Percentiles rank a stretch among this genome's conserved stretches.
These are phyloP conservation scores for Cladosporium sp. DNA, from an alignment of 2,329 filamentous ascomycete genomes.

Conservation along the genomic window DNA sequence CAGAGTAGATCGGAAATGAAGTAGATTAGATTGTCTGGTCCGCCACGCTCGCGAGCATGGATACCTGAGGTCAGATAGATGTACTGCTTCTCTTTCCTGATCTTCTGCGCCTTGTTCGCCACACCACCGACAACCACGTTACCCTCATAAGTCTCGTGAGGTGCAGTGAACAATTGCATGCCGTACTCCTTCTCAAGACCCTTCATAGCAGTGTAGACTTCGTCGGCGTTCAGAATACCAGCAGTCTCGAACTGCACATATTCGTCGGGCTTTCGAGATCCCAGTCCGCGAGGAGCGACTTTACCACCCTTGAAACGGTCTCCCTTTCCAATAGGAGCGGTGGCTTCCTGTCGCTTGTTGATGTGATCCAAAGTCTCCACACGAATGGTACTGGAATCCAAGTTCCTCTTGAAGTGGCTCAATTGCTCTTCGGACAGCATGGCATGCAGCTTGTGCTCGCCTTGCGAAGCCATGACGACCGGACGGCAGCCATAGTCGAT, in stretches of 20 bases:
- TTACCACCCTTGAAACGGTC: slow-evolving; percentile 40
- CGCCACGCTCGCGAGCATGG: slow-evolving; percentile 57
- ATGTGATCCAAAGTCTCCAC: slow-evolving; percentile 16
- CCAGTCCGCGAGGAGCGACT: slow-evolving; percentile 40
- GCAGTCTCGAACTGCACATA: slow-evolving; percentile 34
- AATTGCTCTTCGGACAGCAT: slow-evolving; percentile 33
- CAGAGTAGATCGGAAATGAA: slow-evolving; percentile 55
- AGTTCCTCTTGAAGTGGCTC: slow-evolving; percentile 27
- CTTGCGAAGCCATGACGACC: slow-evolving; percentile 28
- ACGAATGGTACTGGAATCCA: slow-evolving; percentile 9
- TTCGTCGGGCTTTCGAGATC: slow-evolving; percentile 27
- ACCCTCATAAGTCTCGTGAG: slow-evolving; percentile 43
- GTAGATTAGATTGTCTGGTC: slow-evolving; percentile 54
- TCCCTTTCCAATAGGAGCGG: slow-evolving; percentile 35
- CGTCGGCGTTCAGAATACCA: slow-evolving; percentile 44
- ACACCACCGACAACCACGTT: slow-evolving; percentile 39
- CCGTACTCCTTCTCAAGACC: slow-evolving; percentile 41
- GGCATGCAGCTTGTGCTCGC: slow-evolving; percentile 32
- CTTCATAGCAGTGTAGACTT: slow-evolving; percentile 43
- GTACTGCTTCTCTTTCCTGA: slow-evolving; percentile 38
- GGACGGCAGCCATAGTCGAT: slow-evolving; percentile 34
- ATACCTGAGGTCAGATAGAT: slow-evolving; percentile 53
- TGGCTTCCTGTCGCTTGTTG: slow-evolving; percentile 27
- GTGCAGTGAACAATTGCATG: slow-evolving; percentile 40
- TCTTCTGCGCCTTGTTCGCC: slow-evolving; percentile 42